Base-by-base conservation (phyloP, 108 stramenopile species). In the Aureococcus anophagefferens region DNA sequence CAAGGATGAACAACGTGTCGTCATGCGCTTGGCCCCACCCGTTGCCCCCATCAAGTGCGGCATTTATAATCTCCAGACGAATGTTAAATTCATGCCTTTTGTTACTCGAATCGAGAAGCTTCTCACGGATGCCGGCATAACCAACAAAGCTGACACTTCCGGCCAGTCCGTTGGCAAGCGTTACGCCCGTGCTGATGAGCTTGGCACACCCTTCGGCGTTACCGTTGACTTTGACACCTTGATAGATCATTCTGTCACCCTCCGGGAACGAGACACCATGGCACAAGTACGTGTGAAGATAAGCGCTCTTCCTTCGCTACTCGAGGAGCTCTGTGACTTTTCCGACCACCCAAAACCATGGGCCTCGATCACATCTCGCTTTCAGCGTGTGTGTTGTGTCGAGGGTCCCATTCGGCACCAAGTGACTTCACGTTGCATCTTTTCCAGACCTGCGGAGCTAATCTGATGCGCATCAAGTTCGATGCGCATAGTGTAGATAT, bases 21-120 rank as follows among this genome's bases (percentile, higher is more conserved):
- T 98, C 73, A 95, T 99, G 91, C 82, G 70, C 68, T 98, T 98
- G 90, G 91, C 87, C 30, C 93, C 97, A 64, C 83, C 81, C 35
- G 92, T 98, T 35, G 97, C 99, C 28, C 99, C 99, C 33, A 87
- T 96, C 80, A 99, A 99, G 84, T 92, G 90, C 80, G 97, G 89
- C 29, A 91, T 99, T 14, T 82, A 96, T 46, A 90, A 92, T 44
- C 67, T 85, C 29, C 32, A 64, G 40, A 76, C 66, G 44, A 67
- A 80, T 32, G 68, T 59, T n/a, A n/a, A 66, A 34, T 74, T 80
- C 67, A 40, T 68, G 37, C 68, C 68, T 28, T n/a, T 66, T 34
- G 65, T 76, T 4, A 63, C 91, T 70, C 86, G 85, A 40, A 88
- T 96, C 76, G 86, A 87, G 68, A 76, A 81, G 14, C 74, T 80